Conservation (phyloP, 2,329 filamentous ascomycete species). For the Malbranchea zuffiana region DNA sequence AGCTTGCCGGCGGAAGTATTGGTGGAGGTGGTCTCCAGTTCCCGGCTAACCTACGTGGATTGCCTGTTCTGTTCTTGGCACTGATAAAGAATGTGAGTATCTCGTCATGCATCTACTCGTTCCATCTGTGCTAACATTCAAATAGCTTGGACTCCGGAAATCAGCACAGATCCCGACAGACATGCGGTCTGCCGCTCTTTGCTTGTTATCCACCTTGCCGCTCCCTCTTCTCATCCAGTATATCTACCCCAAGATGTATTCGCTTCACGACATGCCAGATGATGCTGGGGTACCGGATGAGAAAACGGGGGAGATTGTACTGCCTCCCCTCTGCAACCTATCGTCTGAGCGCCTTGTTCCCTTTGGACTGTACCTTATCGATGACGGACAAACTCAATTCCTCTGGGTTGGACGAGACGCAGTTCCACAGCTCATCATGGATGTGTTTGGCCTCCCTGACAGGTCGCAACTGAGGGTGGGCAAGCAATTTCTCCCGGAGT, state of each 20-base stretch:
- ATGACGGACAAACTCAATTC: constrained; percentile 96
- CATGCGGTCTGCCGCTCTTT: constrained; percentile 83
- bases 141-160: constrained; percentile 67
- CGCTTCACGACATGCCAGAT: constrained; percentile 91
- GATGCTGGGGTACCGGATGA: constrained; percentile 76
- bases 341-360: constrained; percentile 78
- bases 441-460: constrained; percentile 84
- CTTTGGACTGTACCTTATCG: constrained; percentile 89
- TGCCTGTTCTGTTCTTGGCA: constrained; percentile 84
- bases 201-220: constrained; percentile 84
- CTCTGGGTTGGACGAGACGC: constrained; percentile 90
- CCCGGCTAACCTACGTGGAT: constrained; percentile 76
- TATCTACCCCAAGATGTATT: constrained; percentile 78
- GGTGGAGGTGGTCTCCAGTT: constrained; percentile 85
- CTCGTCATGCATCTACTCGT: neutral
- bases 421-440: constrained; percentile 73
- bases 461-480: constrained; percentile 77
- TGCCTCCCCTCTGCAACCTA: constrained; percentile 75
- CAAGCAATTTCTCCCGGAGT: constrained; percentile 73
- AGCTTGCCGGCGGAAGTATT: constrained; percentile 90
- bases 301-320: constrained; percentile 75
- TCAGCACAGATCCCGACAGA: constrained; percentile 90
- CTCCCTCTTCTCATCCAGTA: constrained; percentile 85
- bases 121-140: constrained; percentile 18
- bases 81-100: constrained; percentile 84